Conservation (phyloP, 2,329 filamentous ascomycete species). For the Macrophomina pseudophaseolina region DNA sequence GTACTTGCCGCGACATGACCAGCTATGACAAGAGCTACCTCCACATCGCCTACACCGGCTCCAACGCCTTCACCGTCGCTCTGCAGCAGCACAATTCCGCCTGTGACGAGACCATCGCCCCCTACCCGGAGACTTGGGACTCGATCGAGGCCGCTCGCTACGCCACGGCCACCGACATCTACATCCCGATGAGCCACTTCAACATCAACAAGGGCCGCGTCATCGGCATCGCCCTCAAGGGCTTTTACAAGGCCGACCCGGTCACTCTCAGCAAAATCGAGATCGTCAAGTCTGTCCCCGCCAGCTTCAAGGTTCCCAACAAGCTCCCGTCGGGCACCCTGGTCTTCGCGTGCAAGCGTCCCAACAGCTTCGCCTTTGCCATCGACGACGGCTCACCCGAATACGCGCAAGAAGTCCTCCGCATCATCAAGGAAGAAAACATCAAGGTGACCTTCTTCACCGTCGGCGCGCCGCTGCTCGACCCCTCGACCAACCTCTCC, state of each 20-base stretch:
- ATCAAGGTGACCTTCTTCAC: constrained; percentile 76
- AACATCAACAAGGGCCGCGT: constrained; percentile 62
- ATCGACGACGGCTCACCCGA: constrained; percentile 71
- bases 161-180: constrained; percentile 59
- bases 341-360: constrained; percentile 67
- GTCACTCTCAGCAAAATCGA: constrained; percentile 64
- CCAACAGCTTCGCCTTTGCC: constrained; percentile 73
- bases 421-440: constrained; percentile 63
- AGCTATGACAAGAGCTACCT: constrained; percentile 64
- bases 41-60: constrained; percentile 68
- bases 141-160: constrained; percentile 69
- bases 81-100: constrained; percentile 69
- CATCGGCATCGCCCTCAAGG: constrained; percentile 67
- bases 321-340: constrained; percentile 67
- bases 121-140: constrained; percentile 71
- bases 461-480: constrained; percentile 66
- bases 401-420: constrained; percentile 65
- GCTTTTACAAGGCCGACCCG: constrained; percentile 62
- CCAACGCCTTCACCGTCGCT: constrained; percentile 66
- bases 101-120: constrained; percentile 61
- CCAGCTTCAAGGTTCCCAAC: constrained; percentile 57
- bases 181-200: constrained; percentile 71
- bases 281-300: constrained; percentile 62
- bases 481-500: constrained; percentile 65
- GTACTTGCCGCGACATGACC: constrained; percentile 61